phyloP scores from a whole-genome alignment of 116 monocot species.

The Iris pallida region DNA sequence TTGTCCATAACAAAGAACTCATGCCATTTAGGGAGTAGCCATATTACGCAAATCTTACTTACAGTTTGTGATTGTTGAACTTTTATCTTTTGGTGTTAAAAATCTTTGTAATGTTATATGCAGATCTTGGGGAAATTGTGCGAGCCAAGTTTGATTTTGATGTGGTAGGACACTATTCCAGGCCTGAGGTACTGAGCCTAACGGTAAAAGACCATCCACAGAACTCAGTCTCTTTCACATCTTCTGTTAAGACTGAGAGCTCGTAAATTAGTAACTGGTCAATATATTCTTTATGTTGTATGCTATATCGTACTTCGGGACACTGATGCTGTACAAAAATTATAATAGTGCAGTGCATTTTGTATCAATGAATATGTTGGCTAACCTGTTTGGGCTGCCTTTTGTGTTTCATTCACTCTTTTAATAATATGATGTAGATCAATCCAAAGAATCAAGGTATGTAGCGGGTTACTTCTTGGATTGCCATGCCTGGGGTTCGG shows the following conservation, averaged over 20 bases:
- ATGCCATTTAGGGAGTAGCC: background rate
- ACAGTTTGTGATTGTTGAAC: background rate
- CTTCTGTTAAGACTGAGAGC: conserved; percentile 27
- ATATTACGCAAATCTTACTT: background rate
- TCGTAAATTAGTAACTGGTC: background rate
- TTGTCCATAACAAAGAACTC: too few species aligned
- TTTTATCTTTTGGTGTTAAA: background rate
- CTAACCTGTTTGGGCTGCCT: too few species aligned
- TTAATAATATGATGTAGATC: too few species aligned
- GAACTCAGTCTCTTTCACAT: conserved; percentile 61
- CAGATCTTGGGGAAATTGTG: conserved; percentile 93
- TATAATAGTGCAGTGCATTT: too few species aligned
- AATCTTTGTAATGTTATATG: conserved; percentile 10
- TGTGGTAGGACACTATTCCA: conserved; percentile 91
- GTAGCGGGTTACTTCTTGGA: too few species aligned
- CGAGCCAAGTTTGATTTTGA: conserved; percentile 94
- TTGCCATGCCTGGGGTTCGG: too few species aligned
- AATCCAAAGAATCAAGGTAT: too few species aligned
- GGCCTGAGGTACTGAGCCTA: conserved; percentile 86
- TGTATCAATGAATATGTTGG: too few species aligned
- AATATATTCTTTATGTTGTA: too few species aligned
- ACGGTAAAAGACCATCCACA: conserved; percentile 66
- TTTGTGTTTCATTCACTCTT: too few species aligned
- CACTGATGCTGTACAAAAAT: too few species aligned
- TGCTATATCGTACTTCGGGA: too few species aligned